Percentiles rank a stretch among this genome's conserved stretches.
Evolutionary conservation across 2,329 filamentous ascomycete species (phyloP).

Genomic region (Trichoderma atrobrunneum): DNA sequence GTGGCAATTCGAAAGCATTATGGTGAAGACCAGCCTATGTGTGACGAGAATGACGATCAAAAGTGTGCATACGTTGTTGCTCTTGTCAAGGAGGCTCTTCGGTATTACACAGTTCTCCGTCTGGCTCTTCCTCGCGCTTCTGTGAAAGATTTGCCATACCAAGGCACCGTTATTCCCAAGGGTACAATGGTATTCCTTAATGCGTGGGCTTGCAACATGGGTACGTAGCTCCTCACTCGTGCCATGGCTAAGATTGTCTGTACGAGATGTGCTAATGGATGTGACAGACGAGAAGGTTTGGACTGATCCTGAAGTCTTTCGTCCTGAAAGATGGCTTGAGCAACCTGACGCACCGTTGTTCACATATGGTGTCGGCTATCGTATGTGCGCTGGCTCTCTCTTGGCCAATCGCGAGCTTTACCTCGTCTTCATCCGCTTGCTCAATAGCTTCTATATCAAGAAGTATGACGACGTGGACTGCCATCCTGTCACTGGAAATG

Average conservation of each 20-base stretch:
- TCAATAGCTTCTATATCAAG: conserved; percentile 60
- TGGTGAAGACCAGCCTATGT: background rate
- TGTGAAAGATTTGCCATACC: conserved; percentile 57
- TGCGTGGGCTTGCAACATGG: conserved; percentile 68
- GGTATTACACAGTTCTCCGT: conserved; percentile 62
- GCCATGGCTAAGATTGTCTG: background rate
- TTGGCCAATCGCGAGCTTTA: conserved; percentile 54
- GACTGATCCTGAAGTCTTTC: background rate
- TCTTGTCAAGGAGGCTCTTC: conserved; percentile 59
- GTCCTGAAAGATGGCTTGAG: background rate
- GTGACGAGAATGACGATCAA: conserved; percentile 55
- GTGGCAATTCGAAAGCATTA: background rate
- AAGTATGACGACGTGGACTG: conserved; percentile 53
- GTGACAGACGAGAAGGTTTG: background rate
- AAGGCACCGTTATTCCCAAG: conserved; percentile 57
- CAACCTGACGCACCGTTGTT: conserved; percentile 52
- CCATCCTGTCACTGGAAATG: conserved; percentile 57
- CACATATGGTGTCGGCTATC: conserved; percentile 63
- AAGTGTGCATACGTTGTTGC: conserved; percentile 63
- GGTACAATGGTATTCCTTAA: conserved; percentile 65
- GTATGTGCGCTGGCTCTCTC: conserved; percentile 59
- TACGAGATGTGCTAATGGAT: background rate
- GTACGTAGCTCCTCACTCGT: conserved; percentile 53
- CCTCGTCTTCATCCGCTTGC: conserved; percentile 58
- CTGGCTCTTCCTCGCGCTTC: conserved; percentile 61